Evolutionary conservation across 345 rosid genomes (phyloP).

Genomic region (Ceriops tagal): DNA sequence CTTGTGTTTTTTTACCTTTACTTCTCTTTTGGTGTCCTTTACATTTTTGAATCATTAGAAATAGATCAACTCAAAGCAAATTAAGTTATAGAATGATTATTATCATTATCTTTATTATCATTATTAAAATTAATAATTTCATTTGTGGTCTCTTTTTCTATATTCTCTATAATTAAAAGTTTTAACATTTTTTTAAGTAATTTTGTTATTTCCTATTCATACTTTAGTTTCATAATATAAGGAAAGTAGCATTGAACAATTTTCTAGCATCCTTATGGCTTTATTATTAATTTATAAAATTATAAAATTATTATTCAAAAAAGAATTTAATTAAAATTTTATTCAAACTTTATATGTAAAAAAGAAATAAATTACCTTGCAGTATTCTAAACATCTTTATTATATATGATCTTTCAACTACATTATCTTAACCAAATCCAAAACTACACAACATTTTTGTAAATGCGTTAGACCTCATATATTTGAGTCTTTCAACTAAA

Average conservation of each 20-base stretch:
- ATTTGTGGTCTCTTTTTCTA: not conserved
- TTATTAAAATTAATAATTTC: no score
- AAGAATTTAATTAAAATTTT: no score
- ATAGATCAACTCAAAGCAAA: rapidly evolving
- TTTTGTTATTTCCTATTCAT: not conserved
- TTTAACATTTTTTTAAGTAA: not conserved
- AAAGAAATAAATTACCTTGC: not conserved
- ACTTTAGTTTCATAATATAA: not conserved
- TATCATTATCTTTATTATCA: no score
- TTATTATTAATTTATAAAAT: not conserved
- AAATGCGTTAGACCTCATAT: not conserved
- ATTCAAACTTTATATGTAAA: not conserved
- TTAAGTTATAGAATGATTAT: no score
- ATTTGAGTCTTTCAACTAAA: not conserved
- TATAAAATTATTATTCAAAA: no score
- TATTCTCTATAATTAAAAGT: not conserved
- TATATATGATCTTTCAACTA: not conserved
- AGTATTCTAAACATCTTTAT: not conserved
- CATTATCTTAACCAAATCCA: not conserved
- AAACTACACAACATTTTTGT: not conserved
- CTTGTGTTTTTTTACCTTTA: not conserved
- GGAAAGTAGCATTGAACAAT: not conserved
- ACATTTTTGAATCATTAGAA: not conserved
- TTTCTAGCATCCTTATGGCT: not conserved
- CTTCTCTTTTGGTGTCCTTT: not conserved